Conservation (phyloP, 805 yeast genomes). For the Starmerella bombicola region DNA sequence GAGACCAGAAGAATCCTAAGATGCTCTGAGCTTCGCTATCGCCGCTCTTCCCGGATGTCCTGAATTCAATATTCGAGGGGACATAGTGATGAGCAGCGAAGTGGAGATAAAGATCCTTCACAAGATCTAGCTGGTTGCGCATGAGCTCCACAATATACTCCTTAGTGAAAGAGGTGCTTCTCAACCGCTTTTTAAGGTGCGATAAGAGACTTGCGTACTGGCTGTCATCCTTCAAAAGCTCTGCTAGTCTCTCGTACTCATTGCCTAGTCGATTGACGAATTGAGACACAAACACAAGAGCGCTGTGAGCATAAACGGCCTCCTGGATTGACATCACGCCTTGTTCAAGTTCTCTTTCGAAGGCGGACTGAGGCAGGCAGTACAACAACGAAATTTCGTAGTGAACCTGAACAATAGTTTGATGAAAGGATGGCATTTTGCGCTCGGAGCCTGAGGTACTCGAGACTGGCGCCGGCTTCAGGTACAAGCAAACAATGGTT, state of each 20-base stretch:
- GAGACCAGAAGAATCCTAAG: constrained; percentile 23
- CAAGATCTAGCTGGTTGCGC: constrained; percentile 52
- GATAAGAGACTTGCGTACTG: constrained; percentile 64
- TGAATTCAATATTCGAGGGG: constrained; percentile 32
- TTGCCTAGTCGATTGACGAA: constrained; percentile 89
- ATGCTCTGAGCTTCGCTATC: constrained; percentile 31
- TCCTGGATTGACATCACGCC: constrained; percentile 86
- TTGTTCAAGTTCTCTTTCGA: constrained; percentile 56
- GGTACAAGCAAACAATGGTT: constrained; percentile 75
- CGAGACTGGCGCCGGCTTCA: constrained; percentile 46
- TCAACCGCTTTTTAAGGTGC: constrained; percentile 73
- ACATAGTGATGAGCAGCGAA: constrained; percentile 86
- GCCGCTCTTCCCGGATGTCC: constrained; percentile 18
- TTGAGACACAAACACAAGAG: constrained; percentile 83
- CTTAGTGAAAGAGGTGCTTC: constrained; percentile 87
- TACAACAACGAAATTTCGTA: constrained; percentile 88
- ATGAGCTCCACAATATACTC: constrained; percentile 69
- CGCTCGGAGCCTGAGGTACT: background rate
- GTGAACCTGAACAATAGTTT: constrained; percentile 75
- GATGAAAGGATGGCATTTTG: constrained; percentile 36
- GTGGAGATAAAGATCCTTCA: constrained; percentile 73
- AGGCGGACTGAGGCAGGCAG: constrained; percentile 78
- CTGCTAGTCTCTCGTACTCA: constrained; percentile 61
- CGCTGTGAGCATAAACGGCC: constrained; percentile 86
- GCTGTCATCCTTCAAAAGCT: constrained; percentile 50